Conservation (phyloP, 2,329 filamentous ascomycete genomes). For the Exophiala sideris region DNA sequence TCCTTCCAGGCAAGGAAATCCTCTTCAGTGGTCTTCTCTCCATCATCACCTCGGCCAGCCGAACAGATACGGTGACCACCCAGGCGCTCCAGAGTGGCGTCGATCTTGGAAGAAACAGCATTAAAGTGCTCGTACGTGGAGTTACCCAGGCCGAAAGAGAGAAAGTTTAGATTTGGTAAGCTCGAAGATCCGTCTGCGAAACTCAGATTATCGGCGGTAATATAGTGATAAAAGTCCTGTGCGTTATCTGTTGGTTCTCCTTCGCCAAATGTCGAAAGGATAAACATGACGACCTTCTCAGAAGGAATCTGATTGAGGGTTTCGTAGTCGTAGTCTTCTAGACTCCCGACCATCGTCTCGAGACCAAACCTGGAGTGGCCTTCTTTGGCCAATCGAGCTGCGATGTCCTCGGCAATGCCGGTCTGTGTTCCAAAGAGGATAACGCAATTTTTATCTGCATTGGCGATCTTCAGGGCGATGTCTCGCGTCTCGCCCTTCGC, state of each 20-base stretch:
- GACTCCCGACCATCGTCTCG: conserved; percentile 87
- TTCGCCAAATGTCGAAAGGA: conserved; percentile 84
- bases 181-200: conserved; percentile 62
- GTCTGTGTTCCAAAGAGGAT: conserved; percentile 30
- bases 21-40: conserved; percentile 98
- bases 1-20: conserved; percentile 99
- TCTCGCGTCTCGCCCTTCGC: too few relatives aligned
- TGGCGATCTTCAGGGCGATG: too few relatives aligned
- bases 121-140: conserved; percentile 99
- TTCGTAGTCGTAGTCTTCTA: conserved; percentile 90
- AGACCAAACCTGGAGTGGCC: conserved; percentile 66
- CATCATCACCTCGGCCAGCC: conserved; percentile 94
- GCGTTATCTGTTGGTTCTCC: conserved; percentile 98
- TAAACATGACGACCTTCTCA: conserved; percentile 83
- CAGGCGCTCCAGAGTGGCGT: conserved; percentile 74
- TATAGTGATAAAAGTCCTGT: conserved; percentile 97
- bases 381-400: conserved; percentile 23
- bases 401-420: conserved; percentile 26
- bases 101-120: conserved; percentile 90
- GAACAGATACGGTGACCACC: conserved; percentile 80
- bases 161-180: conserved; percentile 81
- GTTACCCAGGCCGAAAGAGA: conserved; percentile 94
- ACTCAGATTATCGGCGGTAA: conserved; percentile 72
- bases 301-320: conserved; percentile 76
- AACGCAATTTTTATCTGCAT: conserved; percentile 10